These are phyloP conservation scores for Cubamyces lactineus DNA, from an alignment of 768 basidiomycete genomes.

Conservation along the genomic window DNA sequence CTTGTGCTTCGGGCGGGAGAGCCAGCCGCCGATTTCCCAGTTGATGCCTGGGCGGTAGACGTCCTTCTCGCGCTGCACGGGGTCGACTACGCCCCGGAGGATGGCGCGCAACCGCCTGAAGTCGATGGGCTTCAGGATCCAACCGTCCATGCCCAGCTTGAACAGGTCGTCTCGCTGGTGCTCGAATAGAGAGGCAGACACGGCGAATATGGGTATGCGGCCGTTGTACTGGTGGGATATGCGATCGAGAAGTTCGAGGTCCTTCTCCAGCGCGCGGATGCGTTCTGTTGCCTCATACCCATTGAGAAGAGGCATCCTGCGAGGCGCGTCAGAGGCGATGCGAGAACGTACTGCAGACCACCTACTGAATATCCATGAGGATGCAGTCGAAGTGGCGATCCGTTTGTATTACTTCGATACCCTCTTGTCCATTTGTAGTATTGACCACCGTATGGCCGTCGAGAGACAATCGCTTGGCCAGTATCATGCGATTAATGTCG, in stretches of 20 bases:
- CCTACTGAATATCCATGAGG: conserved; percentile 85
- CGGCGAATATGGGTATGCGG: conserved; percentile 80
- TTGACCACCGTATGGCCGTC: conserved; percentile 69
- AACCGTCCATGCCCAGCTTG: conserved; percentile 70
- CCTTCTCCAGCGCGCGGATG: conserved; percentile 64
- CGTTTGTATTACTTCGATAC: conserved; percentile 56
- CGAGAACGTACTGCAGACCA: conserved; percentile 5
- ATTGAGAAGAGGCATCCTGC: conserved; percentile 79
- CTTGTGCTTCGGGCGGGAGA: conserved; percentile 31
- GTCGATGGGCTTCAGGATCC: conserved; percentile 84
- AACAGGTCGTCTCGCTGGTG: conserved; percentile 56
- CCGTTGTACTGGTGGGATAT: conserved; percentile 56
- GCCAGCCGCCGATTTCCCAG: conserved; percentile 71
- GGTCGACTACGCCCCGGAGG: conserved; percentile 61
- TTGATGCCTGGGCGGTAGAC: conserved; percentile 53
- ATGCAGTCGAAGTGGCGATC: conserved; percentile 72
- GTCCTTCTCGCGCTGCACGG: conserved; percentile 51
- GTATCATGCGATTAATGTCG: conserved; percentile 70
- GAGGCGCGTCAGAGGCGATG: neutral
- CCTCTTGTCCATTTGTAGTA: conserved; percentile 78
- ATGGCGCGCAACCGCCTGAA: conserved; percentile 66
- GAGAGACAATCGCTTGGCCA: conserved; percentile 66
- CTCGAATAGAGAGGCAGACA: conserved; percentile 73
- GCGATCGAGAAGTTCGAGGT: conserved; percentile 18
- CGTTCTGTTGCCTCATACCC: conserved; percentile 69